Evolutionary conservation across 2,329 filamentous ascomycete genomes (phyloP), one percentile per base, ranked within the genome.

Genomic region (Rhynchosporium graminicola): DNA sequence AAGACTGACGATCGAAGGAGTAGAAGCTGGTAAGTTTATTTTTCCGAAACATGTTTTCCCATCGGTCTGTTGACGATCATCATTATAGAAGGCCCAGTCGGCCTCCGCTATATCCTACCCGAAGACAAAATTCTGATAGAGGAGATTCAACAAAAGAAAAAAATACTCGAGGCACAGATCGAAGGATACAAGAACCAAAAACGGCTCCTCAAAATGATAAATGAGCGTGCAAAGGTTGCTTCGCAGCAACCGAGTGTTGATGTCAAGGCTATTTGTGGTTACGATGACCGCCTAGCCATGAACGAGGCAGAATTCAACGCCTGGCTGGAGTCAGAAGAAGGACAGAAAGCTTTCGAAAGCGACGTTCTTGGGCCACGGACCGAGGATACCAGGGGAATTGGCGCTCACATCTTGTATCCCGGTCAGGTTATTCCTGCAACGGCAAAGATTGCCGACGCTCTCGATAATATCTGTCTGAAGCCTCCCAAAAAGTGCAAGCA

Each of bases 211-310:
- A 54, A 50, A 2, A 70, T 73, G 69, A 64, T 72, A 8, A 63
- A 68, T n/a, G 64, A 67, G 4, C 71, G 71, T 26, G 63, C 63
- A 4, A 66, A 67, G 47, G 54, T 57, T 31, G 70, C 69, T 33
- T 63, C 63, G 6, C 55, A 66, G 31, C 66, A 70, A 31, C 65
- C 67, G 13, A 62, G 63, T 31, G 29, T 67, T 10, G 63, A 68
- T 26, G 57, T 65, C 15, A 72, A 72, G 46, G 61, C 66, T 9
- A 60, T 72, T 9, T 74, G 72, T 52, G 71, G 71, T 29, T 74
- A 72, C 46, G 72, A 73, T 47, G 67, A 70, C 43, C 71, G 72
- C 20, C 66, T 73, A 12, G 64, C 70, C 13, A 67, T 73, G 43
- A 73, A 73, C 46, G 67, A 72, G 29, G 61, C 63, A 20, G 66